phyloP scores from a whole-genome alignment of 129 eudicot genomes.

The sunflower (Helianthus annuus) region DNA sequence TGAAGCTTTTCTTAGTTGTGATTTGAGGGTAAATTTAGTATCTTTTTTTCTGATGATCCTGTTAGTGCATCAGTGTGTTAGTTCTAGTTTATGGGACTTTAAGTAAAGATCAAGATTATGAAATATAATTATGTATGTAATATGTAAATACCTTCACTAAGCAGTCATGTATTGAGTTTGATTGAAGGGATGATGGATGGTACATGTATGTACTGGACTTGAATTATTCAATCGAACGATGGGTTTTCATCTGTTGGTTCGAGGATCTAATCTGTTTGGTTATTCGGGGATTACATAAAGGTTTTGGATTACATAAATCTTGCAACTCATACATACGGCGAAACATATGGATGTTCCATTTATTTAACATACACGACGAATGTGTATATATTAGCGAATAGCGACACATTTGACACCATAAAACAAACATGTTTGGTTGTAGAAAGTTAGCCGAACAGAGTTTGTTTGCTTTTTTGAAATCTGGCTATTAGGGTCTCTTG shows the following conservation, averaged over 20 bases:
- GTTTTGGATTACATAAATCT: too few relatives aligned
- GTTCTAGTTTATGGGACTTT: not conserved
- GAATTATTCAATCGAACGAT: too few relatives aligned
- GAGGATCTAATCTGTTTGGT: too few relatives aligned
- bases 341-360: not conserved
- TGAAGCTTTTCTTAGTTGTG: not conserved
- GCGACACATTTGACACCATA: conserved; percentile 3
- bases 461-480: conserved; percentile 15
- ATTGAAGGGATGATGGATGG: not conserved
- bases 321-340: not conserved
- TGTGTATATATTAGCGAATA: not conserved
- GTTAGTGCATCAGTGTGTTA: conserved; percentile 18
- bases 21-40: too few relatives aligned
- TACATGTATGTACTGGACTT: too few relatives aligned
- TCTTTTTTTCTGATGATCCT: not conserved
- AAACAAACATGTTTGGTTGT: not conserved
- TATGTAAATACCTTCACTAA: conserved; percentile 14
- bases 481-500: conserved; percentile 41
- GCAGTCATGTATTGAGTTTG: conserved; percentile 10
- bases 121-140: not conserved
- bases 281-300: too few relatives aligned
- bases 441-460: not conserved
- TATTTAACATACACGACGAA: not conserved
- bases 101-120: conserved; percentile 23
- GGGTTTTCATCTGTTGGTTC: too few relatives aligned